Evolutionary conservation across 2,329 filamentous ascomycete genomes (phyloP), one percentile per base, ranked within the genome.

Genomic region (Fusarium anguioides): DNA sequence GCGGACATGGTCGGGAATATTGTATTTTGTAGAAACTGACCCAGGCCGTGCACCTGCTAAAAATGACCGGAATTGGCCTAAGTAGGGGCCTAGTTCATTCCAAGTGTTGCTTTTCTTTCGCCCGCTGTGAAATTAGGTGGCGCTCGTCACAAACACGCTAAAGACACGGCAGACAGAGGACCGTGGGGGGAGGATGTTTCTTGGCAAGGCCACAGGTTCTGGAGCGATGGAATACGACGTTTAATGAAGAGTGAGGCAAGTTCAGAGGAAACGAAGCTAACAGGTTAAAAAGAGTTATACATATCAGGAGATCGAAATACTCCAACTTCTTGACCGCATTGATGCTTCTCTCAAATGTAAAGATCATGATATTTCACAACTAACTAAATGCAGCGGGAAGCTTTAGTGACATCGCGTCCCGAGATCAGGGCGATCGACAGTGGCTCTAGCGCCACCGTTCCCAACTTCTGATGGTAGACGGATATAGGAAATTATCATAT

Each of bases 381-480:
- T 49, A 42, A 29, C 35, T 18, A 3, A 4, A 41, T 49, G 35
- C 46, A 49, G 35, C 15, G 5, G 6, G 0, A 5, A 11, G 15
- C 2, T 17, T n/a, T 8, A 20, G 18, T 1, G 10, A 2, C 20
- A 4, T 11, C 8, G 33, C 15, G 8, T 8, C 3, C 33, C 2
- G 14, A 18, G 33, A 21, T 5, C 15, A 18, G 15, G 6, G 18
- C 23, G n/a, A 40, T 51, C 11, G 10, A 4, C 8, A 6, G 6
- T 14, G n/a, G 27, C 26, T 11, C 24, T 21, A 11, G 15, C n/a
- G 51, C 45, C 45, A 55, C 10, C 17, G 33, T 52, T 51, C 44
- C 51, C 20, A 6, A 12, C 31, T 17, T 17, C 31, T 14, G 31
- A 4, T 33, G 15, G 4, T 15, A 33, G 31, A n/a, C 31, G 15